A percentile compares a stretch with the other conserved stretches of the same genome.
phyloP scores from a whole-genome alignment of 306 rosid genomes.

The Parietaria judaica region DNA sequence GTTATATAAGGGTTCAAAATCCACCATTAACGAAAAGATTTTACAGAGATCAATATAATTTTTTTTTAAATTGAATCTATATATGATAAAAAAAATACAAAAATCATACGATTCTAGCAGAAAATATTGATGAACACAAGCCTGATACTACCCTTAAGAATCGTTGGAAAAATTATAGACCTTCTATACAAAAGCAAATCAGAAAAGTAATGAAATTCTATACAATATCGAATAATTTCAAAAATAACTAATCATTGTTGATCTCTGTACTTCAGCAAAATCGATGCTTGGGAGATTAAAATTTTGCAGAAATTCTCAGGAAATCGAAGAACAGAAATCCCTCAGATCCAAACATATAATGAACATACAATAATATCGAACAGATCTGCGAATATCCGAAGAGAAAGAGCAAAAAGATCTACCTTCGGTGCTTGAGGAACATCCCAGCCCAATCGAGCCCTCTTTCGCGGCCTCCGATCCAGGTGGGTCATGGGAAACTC shows the following conservation, averaged over 20 bases:
- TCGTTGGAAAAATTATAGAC: not conserved
- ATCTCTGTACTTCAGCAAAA: no score
- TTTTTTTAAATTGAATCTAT: no score
- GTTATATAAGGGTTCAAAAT: no score
- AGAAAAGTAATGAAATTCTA: not conserved
- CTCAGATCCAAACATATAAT: conserved; percentile 24
- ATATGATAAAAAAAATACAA: not conserved
- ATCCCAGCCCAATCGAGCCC: conserved; percentile 97
- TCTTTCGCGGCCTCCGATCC: conserved; percentile 90
- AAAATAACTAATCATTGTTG: no score
- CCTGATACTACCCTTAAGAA: not conserved
- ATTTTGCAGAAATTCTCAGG: not conserved
- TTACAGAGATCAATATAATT: no score
- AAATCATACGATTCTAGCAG: not conserved
- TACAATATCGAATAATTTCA: not conserved
- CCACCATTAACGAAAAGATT: no score
- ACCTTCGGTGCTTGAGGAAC: conserved; percentile 81
- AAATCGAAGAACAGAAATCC: conserved; percentile 17
- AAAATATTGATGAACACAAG: not conserved
- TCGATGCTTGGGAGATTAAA: no score
- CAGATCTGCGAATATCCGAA: conserved; percentile 27
- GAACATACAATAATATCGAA: conserved; percentile 10
- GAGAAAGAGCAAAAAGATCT: conserved; percentile 11
- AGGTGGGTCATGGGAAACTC: conserved; percentile 76
- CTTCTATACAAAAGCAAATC: not conserved